Base-by-base conservation (phyloP, 768 basidiomycete species). In the Sarcodon aspratus region DNA sequence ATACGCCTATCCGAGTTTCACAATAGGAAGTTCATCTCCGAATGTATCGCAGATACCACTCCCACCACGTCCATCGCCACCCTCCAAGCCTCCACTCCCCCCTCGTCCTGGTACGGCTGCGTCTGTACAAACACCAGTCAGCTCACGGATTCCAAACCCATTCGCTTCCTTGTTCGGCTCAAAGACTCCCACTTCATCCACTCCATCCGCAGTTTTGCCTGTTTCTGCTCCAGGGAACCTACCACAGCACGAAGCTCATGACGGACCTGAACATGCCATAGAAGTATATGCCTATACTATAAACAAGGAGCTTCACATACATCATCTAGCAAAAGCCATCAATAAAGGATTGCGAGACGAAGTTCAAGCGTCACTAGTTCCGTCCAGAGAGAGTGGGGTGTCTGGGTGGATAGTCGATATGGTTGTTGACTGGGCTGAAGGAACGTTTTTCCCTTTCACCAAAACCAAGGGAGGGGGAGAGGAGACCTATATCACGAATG, bases 161-260 rank as follows among this genome's bases (percentile, higher is more conserved):
- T 92, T 93, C 55, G 82, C 86, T 0, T 82, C 83, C 1, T 71
- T 93, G n/a, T 90, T 89, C 55, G 85, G 80, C 6, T 59, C 66
- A 35, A 56, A 64, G 44, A 50, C 69, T 5, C 54, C 62, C 36
- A 64, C 58, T 12, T 53, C 61, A 15, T 66, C 57, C 50, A 58
- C 57, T 49, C 58, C 57, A 18, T 58, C 65, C 8, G 62, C 62
- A 31, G 55, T 57, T 9, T 63, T 46, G 52, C 64, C 55, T 55
- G 61, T 55, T 5, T 48, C 53, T 7, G 33, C 50, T 1, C 46
- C 53, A 4, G 27, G 50, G 12, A 40, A 58, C 9, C 48, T 55
- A 11, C 50, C 53, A 10, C 59, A 60, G 6, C 27, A 45, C 44
- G 49, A 52, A 2, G 43, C 44, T 15, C 44, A 46, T 31, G 55